Evolutionary conservation across 768 basidiomycete species (phyloP), one percentile per base, ranked within the genome.

Genomic region (Kwoniella bestiolae): DNA sequence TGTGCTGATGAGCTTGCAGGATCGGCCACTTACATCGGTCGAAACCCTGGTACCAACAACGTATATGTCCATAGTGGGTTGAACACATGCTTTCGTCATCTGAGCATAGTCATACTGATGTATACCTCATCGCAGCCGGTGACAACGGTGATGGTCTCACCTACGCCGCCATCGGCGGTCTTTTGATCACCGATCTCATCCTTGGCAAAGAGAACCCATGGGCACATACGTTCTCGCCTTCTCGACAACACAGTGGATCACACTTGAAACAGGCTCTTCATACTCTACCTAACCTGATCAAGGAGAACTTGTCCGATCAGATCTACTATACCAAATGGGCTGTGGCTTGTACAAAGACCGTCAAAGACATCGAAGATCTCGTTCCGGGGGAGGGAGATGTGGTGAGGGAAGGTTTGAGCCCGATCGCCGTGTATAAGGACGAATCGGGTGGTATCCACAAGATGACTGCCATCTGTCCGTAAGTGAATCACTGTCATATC

Each of bases 381-480:
- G 69, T 70, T 2, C 69, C 69, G 3, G 69, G 69, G 25, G 38
- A 70, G 14, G 69, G 69, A 3, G 65, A 67, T 29, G 69, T 70
- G 0, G 69, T 70, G 6, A 56, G 69, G 44, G 66, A 67, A 14
- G 69, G 69, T 5, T 21, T 70, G 9, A 46, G 49, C 32, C 65
- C 69, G 2, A 53, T 70, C 14, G 69, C 69, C 18, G 69, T 70
- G 1, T 70, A 70, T 32, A 70, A 67, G 53, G 69, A 70, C 29
- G 69, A 70, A 21, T 26, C 47, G 21, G 69, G 69, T 4, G 31
- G 29, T 2, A 44, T 70, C 16, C 65, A 67, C 49, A 70, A 70
- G 63, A 70, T 70, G 69, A 70, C 69, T 16, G 69, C 69, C 16
- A 56, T 70, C 34, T 70, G 69, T 53, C 69, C 69, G 60, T 61